A percentile compares a stretch with the other conserved stretches of the same genome.
These are phyloP conservation scores for Didymellaceae sp. DNA, from an alignment of 2,329 filamentous ascomycete species.

Conservation along the genomic window DNA sequence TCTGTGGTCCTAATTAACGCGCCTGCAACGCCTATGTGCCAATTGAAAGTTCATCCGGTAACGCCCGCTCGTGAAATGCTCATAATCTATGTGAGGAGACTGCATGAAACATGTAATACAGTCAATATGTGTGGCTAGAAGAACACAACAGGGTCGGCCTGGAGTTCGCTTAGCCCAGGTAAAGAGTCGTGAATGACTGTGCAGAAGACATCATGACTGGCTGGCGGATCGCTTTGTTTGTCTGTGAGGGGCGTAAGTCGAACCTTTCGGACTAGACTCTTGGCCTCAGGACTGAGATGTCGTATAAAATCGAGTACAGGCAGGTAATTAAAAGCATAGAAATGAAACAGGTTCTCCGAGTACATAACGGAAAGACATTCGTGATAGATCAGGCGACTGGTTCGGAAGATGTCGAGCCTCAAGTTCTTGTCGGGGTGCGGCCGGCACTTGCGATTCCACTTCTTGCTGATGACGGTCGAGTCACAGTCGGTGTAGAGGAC, in stretches of 20 bases:
- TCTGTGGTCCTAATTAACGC: no score
- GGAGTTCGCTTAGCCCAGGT: slow-evolving; percentile 45
- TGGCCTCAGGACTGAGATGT: slow-evolving; percentile 47
- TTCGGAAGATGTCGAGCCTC: slow-evolving; percentile 45
- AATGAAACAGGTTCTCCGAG: slow-evolving; percentile 50
- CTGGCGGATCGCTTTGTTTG: slow-evolving; percentile 42
- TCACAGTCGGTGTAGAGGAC: slow-evolving; percentile 55
- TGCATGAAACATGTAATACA: not conserved
- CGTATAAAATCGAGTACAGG: slow-evolving; percentile 50
- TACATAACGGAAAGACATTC: slow-evolving; percentile 49
- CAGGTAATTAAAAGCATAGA: slow-evolving; percentile 49
- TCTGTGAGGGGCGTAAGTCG: slow-evolving; percentile 47
- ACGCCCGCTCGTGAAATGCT: slow-evolving; percentile 16
- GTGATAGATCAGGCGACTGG: slow-evolving; percentile 48
- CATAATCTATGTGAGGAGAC: slow-evolving; percentile 6
- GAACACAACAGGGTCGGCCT: slow-evolving; percentile 47
- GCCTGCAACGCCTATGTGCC: not conserved
- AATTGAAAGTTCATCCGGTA: not conserved
- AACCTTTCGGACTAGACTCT: slow-evolving; percentile 46
- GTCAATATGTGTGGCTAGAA: slow-evolving; percentile 28
- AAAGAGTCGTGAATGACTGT: slow-evolving; percentile 49
- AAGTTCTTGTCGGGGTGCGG: slow-evolving; percentile 44
- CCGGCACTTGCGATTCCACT: slow-evolving; percentile 45
- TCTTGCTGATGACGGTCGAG: slow-evolving; percentile 46
- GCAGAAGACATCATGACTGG: slow-evolving; percentile 47